Evolutionary conservation across 2,329 filamentous ascomycete species (phyloP).

Genomic region (Fusarium sterilihyphosum): DNA sequence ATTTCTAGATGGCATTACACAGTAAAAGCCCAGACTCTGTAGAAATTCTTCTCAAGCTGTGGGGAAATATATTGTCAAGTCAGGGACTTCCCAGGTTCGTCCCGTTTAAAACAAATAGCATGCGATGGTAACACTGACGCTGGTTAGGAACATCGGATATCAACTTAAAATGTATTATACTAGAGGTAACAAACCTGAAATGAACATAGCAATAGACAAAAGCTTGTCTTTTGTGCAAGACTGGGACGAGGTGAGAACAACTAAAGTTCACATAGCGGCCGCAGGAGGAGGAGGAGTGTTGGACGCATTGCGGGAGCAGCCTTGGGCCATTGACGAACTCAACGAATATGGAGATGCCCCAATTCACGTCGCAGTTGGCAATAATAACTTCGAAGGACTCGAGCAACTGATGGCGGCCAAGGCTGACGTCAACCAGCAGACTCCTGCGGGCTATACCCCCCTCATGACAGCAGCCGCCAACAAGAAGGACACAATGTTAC

Average conservation of each 20-base stretch:
- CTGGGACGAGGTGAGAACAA: accelerated
- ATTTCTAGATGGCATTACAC: accelerated
- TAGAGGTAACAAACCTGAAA: too few relatives aligned
- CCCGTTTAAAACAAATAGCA: too few relatives aligned
- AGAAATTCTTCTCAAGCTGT: background rate
- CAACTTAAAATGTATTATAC: too few relatives aligned
- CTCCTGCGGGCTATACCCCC: accelerated
- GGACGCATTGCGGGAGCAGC: background rate
- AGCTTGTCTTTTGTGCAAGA: background rate
- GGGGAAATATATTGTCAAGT: conserved; percentile 18
- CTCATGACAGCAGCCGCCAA: too few relatives aligned
- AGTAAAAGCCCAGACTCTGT: accelerated
- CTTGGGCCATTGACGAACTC: background rate
- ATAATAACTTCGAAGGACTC: accelerated
- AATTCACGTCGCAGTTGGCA: accelerated
- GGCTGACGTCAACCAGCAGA: background rate
- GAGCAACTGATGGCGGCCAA: background rate
- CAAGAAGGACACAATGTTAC: background rate
- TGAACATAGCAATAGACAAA: too few relatives aligned
- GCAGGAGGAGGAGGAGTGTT: background rate
- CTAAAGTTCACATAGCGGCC: background rate
- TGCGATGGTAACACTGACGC: too few relatives aligned
- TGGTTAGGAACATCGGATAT: too few relatives aligned
- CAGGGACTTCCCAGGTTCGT: conserved; percentile 19
- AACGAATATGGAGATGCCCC: accelerated